phyloP scores from a whole-genome alignment of 2,329 filamentous ascomycete genomes.

The Colletotrichum coccodes region DNA sequence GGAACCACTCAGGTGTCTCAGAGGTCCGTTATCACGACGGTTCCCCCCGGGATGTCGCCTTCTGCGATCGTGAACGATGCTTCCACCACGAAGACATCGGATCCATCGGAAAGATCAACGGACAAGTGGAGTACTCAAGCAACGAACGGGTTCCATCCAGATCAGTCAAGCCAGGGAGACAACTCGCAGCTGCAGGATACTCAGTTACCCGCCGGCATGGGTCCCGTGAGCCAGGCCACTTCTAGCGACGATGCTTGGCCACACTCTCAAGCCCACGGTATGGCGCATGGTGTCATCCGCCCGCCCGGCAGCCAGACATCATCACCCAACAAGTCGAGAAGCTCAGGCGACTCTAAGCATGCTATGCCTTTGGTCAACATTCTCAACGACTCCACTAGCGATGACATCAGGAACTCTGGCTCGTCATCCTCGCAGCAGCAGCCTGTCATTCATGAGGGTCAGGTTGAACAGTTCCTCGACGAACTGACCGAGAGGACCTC shows the following conservation, averaged over 20 bases:
- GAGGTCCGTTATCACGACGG: slow-evolving; percentile 66
- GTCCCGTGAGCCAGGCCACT: slow-evolving; percentile 53
- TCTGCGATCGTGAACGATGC: slow-evolving; percentile 81
- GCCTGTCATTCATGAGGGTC: slow-evolving; percentile 56
- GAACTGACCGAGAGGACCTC: slow-evolving; percentile 75
- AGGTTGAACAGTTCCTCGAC: slow-evolving; percentile 68
- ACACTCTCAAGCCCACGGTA: slow-evolving; percentile 66
- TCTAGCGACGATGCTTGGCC: slow-evolving; percentile 65
- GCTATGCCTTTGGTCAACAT: slow-evolving; percentile 49
- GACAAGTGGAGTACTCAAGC: slow-evolving; percentile 76
- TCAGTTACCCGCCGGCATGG: slow-evolving; percentile 46
- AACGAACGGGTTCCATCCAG: slow-evolving; percentile 72
- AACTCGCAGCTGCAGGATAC: slow-evolving; percentile 65
- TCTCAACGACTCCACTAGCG: slow-evolving; percentile 51
- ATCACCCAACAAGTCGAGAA: slow-evolving; percentile 42
- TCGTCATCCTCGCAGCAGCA: slow-evolving; percentile 40
- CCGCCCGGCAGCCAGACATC: slow-evolving; percentile 50
- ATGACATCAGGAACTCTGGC: slow-evolving; percentile 42
- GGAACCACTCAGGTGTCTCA: slow-evolving; percentile 72
- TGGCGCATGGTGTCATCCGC: slow-evolving; percentile 51
- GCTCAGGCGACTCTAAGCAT: slow-evolving; percentile 46
- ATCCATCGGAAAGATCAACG: slow-evolving; percentile 72
- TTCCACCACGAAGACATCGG: slow-evolving; percentile 91
- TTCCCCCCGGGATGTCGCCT: slow-evolving; percentile 67
- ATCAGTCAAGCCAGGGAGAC: slow-evolving; percentile 48